A percentile compares a stretch with the other conserved stretches of the same genome.
phyloP scores from a whole-genome alignment of 441 rosid genomes.

The Gossypium trilobum region DNA sequence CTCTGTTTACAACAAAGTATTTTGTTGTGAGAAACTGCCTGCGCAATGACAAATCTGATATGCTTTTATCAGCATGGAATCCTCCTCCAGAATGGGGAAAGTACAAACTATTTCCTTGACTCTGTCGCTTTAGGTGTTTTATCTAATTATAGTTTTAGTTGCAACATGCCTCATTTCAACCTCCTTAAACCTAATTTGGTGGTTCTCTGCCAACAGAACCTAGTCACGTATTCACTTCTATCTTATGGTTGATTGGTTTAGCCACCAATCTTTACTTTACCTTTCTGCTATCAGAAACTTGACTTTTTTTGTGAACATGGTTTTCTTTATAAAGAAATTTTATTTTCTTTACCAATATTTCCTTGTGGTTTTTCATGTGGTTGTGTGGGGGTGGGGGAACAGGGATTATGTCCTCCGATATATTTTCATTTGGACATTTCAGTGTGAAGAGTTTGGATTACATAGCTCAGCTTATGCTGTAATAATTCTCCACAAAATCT shows the following conservation, averaged over 20 bases:
- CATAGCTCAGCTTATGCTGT: neutral
- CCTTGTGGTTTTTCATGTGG: neutral
- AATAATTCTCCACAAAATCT: constrained; percentile 5
- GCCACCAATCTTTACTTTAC: neutral
- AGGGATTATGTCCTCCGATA: neutral
- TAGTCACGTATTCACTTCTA: neutral
- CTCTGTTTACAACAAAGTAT: constrained; percentile 75
- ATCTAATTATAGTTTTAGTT: neutral
- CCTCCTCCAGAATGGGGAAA: constrained; percentile 99
- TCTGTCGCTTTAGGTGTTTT: neutral
- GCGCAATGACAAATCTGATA: constrained; percentile 74
- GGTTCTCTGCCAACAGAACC: neutral
- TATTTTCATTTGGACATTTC: constrained; percentile 1
- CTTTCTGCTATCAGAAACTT: too few species aligned
- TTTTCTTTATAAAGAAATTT: neutral
- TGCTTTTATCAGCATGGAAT: constrained; percentile 90
- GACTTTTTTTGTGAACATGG: too few species aligned
- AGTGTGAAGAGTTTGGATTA: neutral
- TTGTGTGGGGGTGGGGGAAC: neutral
- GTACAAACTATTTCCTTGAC: constrained; percentile 33
- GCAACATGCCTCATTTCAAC: neutral
- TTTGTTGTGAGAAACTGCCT: constrained; percentile 76
- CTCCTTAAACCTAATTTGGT: neutral
- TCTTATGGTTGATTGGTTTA: neutral
- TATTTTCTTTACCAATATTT: too few species aligned